Evolutionary conservation across 176 grass and related monocot genomes (phyloP).

Genomic region (Carex pumila): DNA sequence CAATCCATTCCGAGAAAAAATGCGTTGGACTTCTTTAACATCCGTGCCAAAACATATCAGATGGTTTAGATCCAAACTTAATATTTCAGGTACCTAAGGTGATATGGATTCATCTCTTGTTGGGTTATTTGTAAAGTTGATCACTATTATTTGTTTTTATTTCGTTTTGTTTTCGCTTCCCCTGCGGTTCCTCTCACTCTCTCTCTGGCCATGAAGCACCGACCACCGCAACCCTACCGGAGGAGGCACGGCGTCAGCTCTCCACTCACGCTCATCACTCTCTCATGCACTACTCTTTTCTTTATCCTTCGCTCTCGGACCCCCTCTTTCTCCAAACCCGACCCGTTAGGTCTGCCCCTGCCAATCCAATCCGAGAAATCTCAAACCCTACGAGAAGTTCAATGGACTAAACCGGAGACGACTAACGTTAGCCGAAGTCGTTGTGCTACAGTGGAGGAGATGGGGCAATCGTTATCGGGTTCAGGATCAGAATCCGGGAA

Average conservation of each 20-base stretch:
- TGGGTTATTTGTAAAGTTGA: background rate
- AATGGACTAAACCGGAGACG: background rate
- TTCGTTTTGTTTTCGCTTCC: too few relatives aligned
- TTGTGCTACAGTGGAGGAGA: slow-evolving; percentile 83
- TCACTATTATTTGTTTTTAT: background rate
- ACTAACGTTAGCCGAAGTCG: background rate
- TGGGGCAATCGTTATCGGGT: slow-evolving; percentile 50
- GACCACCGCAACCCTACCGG: background rate
- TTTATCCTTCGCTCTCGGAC: background rate
- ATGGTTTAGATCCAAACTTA: too few relatives aligned
- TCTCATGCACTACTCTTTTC: background rate
- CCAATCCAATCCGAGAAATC: background rate
- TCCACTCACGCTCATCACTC: background rate
- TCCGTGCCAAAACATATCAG: too few relatives aligned
- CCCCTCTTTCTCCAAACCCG: background rate
- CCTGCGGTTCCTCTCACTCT: background rate
- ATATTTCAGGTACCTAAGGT: too few relatives aligned
- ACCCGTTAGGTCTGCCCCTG: background rate
- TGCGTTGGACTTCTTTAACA: too few relatives aligned
- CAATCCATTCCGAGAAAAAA: too few relatives aligned
- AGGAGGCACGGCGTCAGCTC: background rate
- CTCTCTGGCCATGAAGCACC: slow-evolving; percentile 11
- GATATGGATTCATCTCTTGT: too few relatives aligned
- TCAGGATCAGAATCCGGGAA: slow-evolving; percentile 25
- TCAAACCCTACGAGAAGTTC: background rate